These are phyloP conservation scores for Phytophthora idaei DNA, from an alignment of 352 stramenopile species.

Conservation along the genomic window DNA sequence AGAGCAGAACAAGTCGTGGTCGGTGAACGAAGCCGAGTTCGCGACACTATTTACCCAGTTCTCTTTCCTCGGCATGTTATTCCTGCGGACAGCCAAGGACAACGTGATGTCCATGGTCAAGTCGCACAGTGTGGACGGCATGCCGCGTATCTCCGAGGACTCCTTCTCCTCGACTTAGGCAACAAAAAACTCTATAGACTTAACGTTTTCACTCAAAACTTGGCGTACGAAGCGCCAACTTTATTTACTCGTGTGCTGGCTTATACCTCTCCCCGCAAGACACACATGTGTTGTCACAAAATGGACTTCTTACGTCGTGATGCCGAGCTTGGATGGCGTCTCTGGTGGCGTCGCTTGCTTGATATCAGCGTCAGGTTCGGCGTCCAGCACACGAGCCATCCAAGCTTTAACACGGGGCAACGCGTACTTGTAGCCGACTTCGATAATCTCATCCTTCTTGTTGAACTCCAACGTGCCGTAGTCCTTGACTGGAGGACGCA, in stretches of 20 bases:
- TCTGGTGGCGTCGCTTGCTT: slow-evolving; percentile 22
- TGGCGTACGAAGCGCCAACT: slow-evolving; percentile 15
- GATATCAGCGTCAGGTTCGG: slow-evolving; percentile 72
- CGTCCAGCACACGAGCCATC: slow-evolving; percentile 55
- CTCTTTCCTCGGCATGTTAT: slow-evolving; percentile 70
- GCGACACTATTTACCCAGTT: slow-evolving; percentile 54
- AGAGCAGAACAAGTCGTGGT: slow-evolving; percentile 29
- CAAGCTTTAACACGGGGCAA: slow-evolving; percentile 71
- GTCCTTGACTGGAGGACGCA: slow-evolving; percentile 88
- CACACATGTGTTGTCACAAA: too few relatives aligned
- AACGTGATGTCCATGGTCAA: slow-evolving; percentile 65
- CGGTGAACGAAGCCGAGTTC: slow-evolving; percentile 53
- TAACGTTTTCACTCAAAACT: slow-evolving; percentile 23
- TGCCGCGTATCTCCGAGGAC: slow-evolving; percentile 66
- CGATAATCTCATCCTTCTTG: slow-evolving; percentile 92
- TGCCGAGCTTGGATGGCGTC: slow-evolving; percentile 25
- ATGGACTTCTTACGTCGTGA: slow-evolving; percentile 19
- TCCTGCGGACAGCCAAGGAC: slow-evolving; percentile 68
- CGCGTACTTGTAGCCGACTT: slow-evolving; percentile 85
- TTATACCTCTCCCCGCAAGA: slow-evolving; percentile 4
- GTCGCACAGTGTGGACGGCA: slow-evolving; percentile 45
- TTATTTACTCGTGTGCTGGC: slow-evolving; percentile 17
- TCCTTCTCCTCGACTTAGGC: slow-evolving; percentile 26
- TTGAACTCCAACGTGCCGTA: slow-evolving; percentile 93
- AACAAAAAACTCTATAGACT: slow-evolving; percentile 13